phyloP scores from a whole-genome alignment of 148 eudicot genomes.

The Agrostemma githago region DNA sequence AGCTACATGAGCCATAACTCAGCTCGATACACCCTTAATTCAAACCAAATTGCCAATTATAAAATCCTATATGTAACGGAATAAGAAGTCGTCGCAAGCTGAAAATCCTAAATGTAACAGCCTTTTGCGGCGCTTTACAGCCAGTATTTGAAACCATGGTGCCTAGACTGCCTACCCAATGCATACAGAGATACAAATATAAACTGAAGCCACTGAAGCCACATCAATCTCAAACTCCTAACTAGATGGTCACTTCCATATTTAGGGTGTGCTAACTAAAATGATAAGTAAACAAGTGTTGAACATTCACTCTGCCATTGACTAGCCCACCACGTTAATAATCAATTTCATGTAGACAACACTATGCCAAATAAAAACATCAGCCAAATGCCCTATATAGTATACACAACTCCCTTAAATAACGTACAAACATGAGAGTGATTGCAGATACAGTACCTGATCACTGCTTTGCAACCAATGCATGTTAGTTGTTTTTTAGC shows the following conservation, averaged over 20 bases:
- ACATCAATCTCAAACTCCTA: neutral
- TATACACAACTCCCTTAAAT: neutral
- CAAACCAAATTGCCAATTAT: neutral
- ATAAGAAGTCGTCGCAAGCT: too few relatives aligned
- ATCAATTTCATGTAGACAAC: neutral
- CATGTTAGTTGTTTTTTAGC: conserved; percentile 90
- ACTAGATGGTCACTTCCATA: neutral
- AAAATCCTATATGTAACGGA: neutral
- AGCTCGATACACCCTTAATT: neutral
- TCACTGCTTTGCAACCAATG: conserved; percentile 89
- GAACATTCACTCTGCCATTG: too few relatives aligned
- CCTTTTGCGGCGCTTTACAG: too few relatives aligned
- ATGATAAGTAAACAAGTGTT: too few relatives aligned
- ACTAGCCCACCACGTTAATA: neutral
- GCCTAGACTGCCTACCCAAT: neutral
- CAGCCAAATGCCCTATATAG: neutral
- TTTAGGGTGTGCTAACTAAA: too few relatives aligned
- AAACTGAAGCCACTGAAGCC: neutral
- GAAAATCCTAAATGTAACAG: too few relatives aligned
- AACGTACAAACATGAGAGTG: neutral
- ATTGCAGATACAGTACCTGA: conserved; percentile 46
- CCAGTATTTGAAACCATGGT: too few relatives aligned
- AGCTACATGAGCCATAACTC: conserved; percentile 1
- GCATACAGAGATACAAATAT: neutral
- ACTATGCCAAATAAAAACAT: neutral